These are phyloP conservation scores for Auricularia cornea DNA, from an alignment of 768 basidiomycete genomes.

Conservation along the genomic window DNA sequence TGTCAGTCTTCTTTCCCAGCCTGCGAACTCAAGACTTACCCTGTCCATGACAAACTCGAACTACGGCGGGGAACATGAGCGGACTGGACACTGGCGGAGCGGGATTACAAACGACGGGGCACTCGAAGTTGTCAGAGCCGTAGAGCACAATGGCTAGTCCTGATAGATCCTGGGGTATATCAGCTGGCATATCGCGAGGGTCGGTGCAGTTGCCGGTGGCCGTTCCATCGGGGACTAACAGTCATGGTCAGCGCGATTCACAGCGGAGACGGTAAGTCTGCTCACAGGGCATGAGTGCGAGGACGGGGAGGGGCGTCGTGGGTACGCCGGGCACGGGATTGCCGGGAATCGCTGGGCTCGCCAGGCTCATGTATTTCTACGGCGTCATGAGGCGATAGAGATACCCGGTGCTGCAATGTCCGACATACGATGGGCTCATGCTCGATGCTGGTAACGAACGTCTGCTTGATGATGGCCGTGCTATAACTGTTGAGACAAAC, in stretches of 20 bases:
- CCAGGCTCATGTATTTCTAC: not conserved
- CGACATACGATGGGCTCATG: not conserved
- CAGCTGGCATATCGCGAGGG: not conserved
- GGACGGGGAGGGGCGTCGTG: not conserved
- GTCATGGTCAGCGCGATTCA: not conserved
- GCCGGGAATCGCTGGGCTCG: not conserved
- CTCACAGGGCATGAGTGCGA: not conserved
- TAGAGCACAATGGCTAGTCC: not conserved
- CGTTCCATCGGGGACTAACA: not conserved
- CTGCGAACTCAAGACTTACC: too few species aligned
- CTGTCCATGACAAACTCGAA: not conserved
- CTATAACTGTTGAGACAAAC: not conserved
- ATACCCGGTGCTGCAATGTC: not conserved
- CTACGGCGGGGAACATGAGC: not conserved
- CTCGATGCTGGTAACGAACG: not conserved
- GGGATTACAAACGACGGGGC: not conserved
- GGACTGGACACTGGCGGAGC: not conserved
- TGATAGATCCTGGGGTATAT: not conserved
- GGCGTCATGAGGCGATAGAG: not conserved
- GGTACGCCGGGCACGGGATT: not conserved
- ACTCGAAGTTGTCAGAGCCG: not conserved
- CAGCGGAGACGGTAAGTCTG: too few species aligned
- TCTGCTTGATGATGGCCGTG: not conserved
- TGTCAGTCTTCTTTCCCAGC: too few species aligned
- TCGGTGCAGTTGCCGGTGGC: not conserved